Evolutionary conservation across 139 green algal species (phyloP), one percentile per base, ranked within the genome.

Genomic region (Volvox africanus): DNA sequence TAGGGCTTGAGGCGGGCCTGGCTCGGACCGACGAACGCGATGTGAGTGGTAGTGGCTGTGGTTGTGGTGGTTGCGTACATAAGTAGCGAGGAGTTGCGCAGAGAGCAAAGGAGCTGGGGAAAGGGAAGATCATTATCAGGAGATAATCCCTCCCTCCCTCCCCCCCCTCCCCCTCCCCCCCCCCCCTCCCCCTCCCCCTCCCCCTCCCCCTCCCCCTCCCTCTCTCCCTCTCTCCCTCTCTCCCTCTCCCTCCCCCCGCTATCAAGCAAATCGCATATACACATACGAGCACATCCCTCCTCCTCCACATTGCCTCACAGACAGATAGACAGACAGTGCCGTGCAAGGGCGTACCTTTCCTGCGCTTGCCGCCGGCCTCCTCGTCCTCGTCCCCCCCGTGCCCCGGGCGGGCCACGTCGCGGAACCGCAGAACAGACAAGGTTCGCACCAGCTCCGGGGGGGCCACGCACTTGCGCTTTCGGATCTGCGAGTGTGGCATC

Each of bases 351-450:
- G 28, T 32, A 79, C 71, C 71, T 79, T 79, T 79, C 26, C 9
- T 33, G 26, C 71, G 71, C 28, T 79, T 79, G 71, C 71, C 71
- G 33, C 76, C 73, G 18, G 17, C 73, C 2, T 80, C 76, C 76
- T 82, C 76, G 32, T 83, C 50, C 69, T 89, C 84, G 26, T 89
- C 85, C 22, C 82, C 71, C 33, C 89, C 85, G 28, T 11, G 26
- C 75, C 32, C 65, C 50, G 61, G 76, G 0, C 87, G 84, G 21
- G 33, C 89, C 3, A 96, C 92, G 50, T 95, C 89, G 17, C 82
- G 91, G 88, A 97, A 95, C 33, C 91, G 62, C 73, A 97, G 89
- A 84, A 94, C 92, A 44, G 95, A 82, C 89, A 97, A 91, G 20
- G 65, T 75, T 13, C 87, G 75, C 55, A 97, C 93, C 22, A 97